Evolutionary conservation across 1,284 basidiomycete genomes (phyloP).

Genomic region (Ustanciosporium gigantosporum): DNA sequence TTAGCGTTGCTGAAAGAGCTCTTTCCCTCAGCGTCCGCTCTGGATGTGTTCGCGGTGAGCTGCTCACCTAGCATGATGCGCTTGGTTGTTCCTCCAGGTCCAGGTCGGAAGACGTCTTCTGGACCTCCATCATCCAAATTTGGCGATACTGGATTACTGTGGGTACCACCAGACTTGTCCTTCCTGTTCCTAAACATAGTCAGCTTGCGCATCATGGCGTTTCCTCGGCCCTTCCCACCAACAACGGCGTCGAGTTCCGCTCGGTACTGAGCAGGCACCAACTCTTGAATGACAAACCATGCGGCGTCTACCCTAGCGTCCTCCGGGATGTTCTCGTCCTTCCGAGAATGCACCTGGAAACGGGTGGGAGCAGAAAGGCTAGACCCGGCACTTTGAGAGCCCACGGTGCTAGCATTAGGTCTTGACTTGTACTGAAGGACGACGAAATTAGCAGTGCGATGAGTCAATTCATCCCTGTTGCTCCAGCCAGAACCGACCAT

Average conservation of each 20-base stretch:
- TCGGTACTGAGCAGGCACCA: constrained; percentile 55
- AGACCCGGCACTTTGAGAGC: constrained; percentile 21
- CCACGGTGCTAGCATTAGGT: constrained; percentile 35
- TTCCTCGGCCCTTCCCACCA: constrained; percentile 25
- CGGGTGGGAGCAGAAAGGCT: constrained; percentile 15
- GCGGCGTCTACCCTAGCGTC: constrained; percentile 43
- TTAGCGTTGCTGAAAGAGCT: too few species aligned
- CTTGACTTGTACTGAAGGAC: constrained; percentile 55
- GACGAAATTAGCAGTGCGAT: constrained; percentile 57
- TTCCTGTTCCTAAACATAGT: constrained; percentile 45
- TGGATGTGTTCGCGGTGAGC: constrained; percentile 13
- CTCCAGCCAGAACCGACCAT: constrained; percentile 58
- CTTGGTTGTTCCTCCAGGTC: constrained; percentile 43
- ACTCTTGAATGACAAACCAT: constrained; percentile 58
- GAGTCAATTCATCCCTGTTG: constrained; percentile 58
- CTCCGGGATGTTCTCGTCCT: constrained; percentile 14
- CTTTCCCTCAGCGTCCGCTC: too few species aligned
- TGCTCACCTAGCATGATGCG: constrained; percentile 37
- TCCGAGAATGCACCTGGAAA: constrained; percentile 12
- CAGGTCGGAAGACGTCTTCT: constrained; percentile 43
- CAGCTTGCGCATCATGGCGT: constrained; percentile 56
- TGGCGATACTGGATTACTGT: not conserved
- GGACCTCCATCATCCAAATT: not conserved
- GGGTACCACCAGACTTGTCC: constrained; percentile 6
- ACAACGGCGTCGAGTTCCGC: constrained; percentile 44